A percentile compares a stretch with the other conserved stretches of the same genome.
These are phyloP conservation scores for Solanum aculeatissimum DNA, from an alignment of 305 asterid species.

Conservation along the genomic window DNA sequence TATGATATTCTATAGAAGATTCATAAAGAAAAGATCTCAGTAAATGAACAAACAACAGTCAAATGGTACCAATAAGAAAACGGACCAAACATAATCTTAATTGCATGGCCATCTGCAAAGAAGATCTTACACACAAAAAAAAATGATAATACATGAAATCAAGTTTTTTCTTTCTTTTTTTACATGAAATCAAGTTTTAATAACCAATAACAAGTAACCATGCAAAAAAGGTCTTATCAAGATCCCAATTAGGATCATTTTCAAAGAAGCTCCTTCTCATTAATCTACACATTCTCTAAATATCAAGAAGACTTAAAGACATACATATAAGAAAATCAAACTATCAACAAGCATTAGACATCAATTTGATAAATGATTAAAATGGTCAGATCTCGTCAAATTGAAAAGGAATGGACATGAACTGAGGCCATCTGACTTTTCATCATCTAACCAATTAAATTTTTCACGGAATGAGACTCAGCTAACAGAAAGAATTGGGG, in stretches of 20 bases:
- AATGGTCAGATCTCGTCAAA: background rate
- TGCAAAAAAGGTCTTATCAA: background rate
- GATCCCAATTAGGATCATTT: background rate
- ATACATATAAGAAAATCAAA: background rate
- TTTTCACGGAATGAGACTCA: background rate
- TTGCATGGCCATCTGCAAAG: background rate
- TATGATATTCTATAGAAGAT: slow-evolving; percentile 54
- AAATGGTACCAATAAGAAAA: background rate
- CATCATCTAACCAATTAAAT: background rate
- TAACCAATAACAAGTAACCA: background rate
- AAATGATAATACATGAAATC: background rate
- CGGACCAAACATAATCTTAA: background rate
- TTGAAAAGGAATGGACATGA: background rate
- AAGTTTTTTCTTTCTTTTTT: background rate
- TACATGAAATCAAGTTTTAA: background rate
- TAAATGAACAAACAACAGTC: background rate
- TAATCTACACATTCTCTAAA: background rate
- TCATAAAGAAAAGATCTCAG: background rate
- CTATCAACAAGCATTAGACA: background rate
- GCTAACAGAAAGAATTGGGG: background rate
- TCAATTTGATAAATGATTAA: background rate
- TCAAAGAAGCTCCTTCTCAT: background rate
- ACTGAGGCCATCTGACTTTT: background rate
- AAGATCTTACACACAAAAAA: background rate
- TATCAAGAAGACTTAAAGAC: background rate